Evolutionary conservation across 2,329 filamentous ascomycete genomes (phyloP).

Genomic region (Fusarium devonianum): DNA sequence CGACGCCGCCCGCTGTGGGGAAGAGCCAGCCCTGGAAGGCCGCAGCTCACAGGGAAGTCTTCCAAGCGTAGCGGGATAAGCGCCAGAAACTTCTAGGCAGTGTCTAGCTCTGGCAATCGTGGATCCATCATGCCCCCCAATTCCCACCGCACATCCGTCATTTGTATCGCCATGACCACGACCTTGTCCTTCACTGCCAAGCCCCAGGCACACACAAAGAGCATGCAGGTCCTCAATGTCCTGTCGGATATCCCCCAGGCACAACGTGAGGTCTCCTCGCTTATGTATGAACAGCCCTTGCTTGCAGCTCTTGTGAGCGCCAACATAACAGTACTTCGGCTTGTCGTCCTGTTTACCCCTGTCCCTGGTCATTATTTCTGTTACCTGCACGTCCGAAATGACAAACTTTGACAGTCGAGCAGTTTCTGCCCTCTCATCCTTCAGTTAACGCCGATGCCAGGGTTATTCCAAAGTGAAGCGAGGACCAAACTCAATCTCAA

Average conservation of each 20-base stretch:
- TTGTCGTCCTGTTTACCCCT: no score
- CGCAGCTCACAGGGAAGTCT: background rate
- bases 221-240: slow-evolving; percentile 25
- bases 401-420: no score
- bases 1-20: slow-evolving; percentile 22
- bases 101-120: slow-evolving; percentile 12
- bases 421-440: no score
- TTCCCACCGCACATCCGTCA: slow-evolving; percentile 3
- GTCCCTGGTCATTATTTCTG: no score
- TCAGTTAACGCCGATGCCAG: slow-evolving; percentile 19
- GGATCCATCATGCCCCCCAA: background rate
- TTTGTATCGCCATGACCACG: slow-evolving; percentile 9
- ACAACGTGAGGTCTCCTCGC: no score
- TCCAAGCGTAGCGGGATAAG: slow-evolving; percentile 28
- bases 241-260: slow-evolving; percentile 1
- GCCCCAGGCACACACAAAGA: slow-evolving; percentile 28
- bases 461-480: no score
- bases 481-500: background rate
- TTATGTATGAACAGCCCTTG: no score
- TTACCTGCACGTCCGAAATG: no score
- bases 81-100: slow-evolving; percentile 32
- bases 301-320: no score
- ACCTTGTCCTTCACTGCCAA: slow-evolving; percentile 6
- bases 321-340: no score
- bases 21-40: slow-evolving; percentile 5